phyloP scores from a whole-genome alignment of 345 rosid species.

The Salix koriyanagi region DNA sequence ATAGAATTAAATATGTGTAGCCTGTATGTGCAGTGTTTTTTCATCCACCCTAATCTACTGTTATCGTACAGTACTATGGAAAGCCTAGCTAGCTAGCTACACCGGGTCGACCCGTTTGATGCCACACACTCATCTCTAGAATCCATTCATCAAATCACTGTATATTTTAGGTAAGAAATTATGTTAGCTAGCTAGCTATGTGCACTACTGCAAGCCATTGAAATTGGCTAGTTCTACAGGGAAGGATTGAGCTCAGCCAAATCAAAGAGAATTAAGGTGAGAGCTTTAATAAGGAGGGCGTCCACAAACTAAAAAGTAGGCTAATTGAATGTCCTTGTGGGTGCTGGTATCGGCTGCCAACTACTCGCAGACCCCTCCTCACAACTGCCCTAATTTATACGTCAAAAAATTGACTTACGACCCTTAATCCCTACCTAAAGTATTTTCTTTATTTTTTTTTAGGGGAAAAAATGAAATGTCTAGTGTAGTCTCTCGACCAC shows the following conservation, averaged over 20 bases:
- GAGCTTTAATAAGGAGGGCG: constrained; percentile 25
- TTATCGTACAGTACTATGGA: neutral
- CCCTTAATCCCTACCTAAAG: neutral
- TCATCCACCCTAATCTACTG: neutral
- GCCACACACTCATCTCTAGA: neutral
- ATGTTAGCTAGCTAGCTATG: neutral
- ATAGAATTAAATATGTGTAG: neutral
- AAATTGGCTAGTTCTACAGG: neutral
- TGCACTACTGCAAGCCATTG: neutral
- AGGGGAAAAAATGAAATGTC: neutral
- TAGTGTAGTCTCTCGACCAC: neutral
- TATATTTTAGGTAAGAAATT: constrained; percentile 3
- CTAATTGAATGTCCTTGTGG: constrained; percentile 52
- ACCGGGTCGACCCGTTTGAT: neutral
- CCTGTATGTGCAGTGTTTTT: neutral
- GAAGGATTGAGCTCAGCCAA: neutral
- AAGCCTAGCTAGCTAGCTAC: neutral
- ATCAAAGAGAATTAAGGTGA: neutral
- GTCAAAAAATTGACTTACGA: neutral
- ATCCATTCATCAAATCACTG: neutral
- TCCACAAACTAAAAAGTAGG: constrained; percentile 43
- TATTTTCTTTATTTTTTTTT: neutral
- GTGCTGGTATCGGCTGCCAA: constrained; percentile 46
- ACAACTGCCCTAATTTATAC: constrained; percentile 33
- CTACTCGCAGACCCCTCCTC: constrained; percentile 38